A percentile compares a stretch with the other conserved stretches of the same genome.
Evolutionary conservation across 1,139 yeast species (phyloP).

Genomic region (Zygoascus meyerae): DNA sequence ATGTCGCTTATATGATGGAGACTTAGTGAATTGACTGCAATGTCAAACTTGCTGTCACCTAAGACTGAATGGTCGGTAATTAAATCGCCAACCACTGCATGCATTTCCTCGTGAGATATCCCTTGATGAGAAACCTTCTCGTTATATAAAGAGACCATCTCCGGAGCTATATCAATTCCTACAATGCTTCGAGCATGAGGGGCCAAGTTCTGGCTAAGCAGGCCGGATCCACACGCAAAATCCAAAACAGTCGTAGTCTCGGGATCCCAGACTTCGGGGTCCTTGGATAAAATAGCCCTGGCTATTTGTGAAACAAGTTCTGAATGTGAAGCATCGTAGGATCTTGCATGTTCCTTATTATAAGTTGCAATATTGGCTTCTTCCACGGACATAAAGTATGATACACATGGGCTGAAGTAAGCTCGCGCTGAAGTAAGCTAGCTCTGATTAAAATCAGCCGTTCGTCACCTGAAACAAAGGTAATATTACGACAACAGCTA

Average conservation of each 20-base stretch:
- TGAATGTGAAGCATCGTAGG: neutral
- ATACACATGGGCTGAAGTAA: too few relatives aligned
- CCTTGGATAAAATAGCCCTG: slow-evolving; percentile 3
- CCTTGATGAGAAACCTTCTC: slow-evolving; percentile 24
- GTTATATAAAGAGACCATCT: slow-evolving; percentile 27
- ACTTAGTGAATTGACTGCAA: slow-evolving; percentile 26
- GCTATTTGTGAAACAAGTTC: neutral
- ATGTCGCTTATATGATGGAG: slow-evolving; percentile 30
- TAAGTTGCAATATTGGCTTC: neutral
- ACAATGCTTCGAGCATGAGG: slow-evolving; percentile 24
- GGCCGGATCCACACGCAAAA: slow-evolving; percentile 32
- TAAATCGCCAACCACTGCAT: slow-evolving; percentile 20
- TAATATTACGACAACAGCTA: too few relatives aligned
- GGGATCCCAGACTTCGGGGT: slow-evolving; percentile 17
- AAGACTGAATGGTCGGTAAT: slow-evolving; percentile 13
- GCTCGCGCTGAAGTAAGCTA: too few relatives aligned
- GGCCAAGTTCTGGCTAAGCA: slow-evolving; percentile 26
- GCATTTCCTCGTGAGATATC: slow-evolving; percentile 20
- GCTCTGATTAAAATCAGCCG: too few relatives aligned
- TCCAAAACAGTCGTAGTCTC: slow-evolving; percentile 27
- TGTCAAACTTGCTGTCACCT: slow-evolving; percentile 22
- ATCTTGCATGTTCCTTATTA: slow-evolving; percentile 1
- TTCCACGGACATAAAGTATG: neutral
- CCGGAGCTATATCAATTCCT: slow-evolving; percentile 29
- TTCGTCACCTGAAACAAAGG: too few relatives aligned